These are phyloP conservation scores for Dissoconium aciculare DNA, from an alignment of 2,329 filamentous ascomycete species.

Conservation along the genomic window DNA sequence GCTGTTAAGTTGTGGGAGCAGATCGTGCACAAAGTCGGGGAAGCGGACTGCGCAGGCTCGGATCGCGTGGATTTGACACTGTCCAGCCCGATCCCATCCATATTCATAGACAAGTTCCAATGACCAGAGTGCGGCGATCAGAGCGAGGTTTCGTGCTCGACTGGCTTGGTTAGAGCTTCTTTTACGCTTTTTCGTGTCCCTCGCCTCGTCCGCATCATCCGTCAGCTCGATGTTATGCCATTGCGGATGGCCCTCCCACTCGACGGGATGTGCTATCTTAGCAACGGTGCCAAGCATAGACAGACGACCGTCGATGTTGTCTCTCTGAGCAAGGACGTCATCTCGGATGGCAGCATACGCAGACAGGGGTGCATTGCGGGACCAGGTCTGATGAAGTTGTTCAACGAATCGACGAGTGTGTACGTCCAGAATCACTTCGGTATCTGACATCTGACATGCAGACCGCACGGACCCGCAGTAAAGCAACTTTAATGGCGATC, in stretches of 20 bases:
- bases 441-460: background rate
- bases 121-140: background rate
- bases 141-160: background rate
- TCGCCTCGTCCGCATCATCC: background rate
- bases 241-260: background rate
- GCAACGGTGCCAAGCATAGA: background rate
- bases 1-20: background rate
- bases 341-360: background rate
- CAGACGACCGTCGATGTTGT: background rate
- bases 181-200: slow-evolving; percentile 1
- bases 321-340: background rate
- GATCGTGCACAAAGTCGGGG: background rate
- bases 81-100: background rate
- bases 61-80: background rate
- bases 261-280: background rate
- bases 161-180: background rate
- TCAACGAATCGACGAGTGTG: background rate
- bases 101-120: background rate
- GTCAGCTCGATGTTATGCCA: background rate
- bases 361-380: background rate
- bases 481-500: background rate
- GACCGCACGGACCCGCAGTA: background rate
- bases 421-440: background rate
- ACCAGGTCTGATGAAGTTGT: background rate
- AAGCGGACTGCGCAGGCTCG: background rate